phyloP scores from a whole-genome alignment of 257 asterid genomes.

The Cruciata laevipes region DNA sequence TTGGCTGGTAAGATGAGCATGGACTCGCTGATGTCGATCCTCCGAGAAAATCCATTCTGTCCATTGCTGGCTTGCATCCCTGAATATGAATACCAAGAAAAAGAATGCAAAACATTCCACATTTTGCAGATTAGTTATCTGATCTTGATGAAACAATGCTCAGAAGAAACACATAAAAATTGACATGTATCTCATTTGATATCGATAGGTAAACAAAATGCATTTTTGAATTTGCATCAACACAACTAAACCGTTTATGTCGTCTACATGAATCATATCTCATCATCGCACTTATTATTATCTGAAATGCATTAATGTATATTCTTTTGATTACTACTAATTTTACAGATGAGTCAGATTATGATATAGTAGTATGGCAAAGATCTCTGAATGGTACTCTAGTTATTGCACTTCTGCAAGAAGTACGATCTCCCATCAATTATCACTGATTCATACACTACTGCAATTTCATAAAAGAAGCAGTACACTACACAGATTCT shows the following conservation, averaged over 20 bases:
- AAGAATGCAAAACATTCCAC: neutral
- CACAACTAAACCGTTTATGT: neutral
- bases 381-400: neutral
- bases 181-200: no score
- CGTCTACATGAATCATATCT: neutral
- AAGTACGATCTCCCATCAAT: neutral
- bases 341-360: neutral
- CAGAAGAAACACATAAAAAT: no score
- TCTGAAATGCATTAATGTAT: neutral
- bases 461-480: neutral
- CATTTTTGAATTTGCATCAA: neutral
- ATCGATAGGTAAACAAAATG: neutral
- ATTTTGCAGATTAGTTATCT: neutral
- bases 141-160: neutral
- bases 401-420: neutral
- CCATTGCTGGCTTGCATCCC: conserved; percentile 63
- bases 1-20: conserved; percentile 48
- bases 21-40: conserved; percentile 54
- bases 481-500: neutral
- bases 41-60: conserved; percentile 42
- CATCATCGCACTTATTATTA: neutral
- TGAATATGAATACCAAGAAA: conserved; percentile 4
- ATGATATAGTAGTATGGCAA: neutral
- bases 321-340: neutral
- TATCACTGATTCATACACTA: neutral